Percentiles rank a stretch among this genome's conserved stretches.
These are phyloP conservation scores for Kazachstania sp. DNA, from an alignment of 1,139 yeast genomes.

Conservation along the genomic window DNA sequence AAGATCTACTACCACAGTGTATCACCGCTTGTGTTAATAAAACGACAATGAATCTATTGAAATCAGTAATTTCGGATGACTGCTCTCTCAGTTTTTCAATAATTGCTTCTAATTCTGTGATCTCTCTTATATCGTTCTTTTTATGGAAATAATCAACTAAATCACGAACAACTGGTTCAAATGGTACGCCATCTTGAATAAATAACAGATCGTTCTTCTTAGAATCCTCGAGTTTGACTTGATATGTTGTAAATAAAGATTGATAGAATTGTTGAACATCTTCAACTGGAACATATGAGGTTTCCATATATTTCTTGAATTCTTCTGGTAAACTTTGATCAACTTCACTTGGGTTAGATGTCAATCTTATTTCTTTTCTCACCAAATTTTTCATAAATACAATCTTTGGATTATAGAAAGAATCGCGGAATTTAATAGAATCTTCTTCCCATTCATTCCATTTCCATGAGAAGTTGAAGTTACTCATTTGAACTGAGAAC, in stretches of 20 bases:
- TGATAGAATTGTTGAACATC: slow-evolving; percentile 33
- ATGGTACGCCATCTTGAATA: slow-evolving; percentile 30
- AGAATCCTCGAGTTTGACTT: slow-evolving; percentile 23
- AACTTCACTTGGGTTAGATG: slow-evolving; percentile 60
- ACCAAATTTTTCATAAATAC: slow-evolving; percentile 72
- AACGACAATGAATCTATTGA: slow-evolving; percentile 46
- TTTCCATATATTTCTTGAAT: slow-evolving; percentile 55
- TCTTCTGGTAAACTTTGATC: slow-evolving; percentile 70
- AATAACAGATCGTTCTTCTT: slow-evolving; percentile 29
- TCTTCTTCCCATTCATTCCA: slow-evolving; percentile 91
- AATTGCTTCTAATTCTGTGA: slow-evolving; percentile 29
- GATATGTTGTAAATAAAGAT: slow-evolving; percentile 24
- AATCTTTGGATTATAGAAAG: slow-evolving; percentile 58
- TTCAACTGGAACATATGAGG: slow-evolving; percentile 36
- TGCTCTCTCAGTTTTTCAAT: slow-evolving; percentile 32
- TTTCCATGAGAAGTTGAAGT: slow-evolving; percentile 94
- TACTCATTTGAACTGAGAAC: slow-evolving; percentile 89
- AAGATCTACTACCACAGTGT: slow-evolving; percentile 79
- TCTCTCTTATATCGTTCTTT: slow-evolving; percentile 27
- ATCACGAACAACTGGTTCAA: slow-evolving; percentile 27
- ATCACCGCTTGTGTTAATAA: slow-evolving; percentile 66
- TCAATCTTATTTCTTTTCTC: slow-evolving; percentile 71
- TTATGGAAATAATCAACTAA: slow-evolving; percentile 33
- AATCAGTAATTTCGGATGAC: slow-evolving; percentile 29
- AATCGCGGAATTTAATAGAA: slow-evolving; percentile 34